Evolutionary conservation across 805 yeast species (phyloP), one percentile per base, ranked within the genome.

Genomic region (Candida corydali): DNA sequence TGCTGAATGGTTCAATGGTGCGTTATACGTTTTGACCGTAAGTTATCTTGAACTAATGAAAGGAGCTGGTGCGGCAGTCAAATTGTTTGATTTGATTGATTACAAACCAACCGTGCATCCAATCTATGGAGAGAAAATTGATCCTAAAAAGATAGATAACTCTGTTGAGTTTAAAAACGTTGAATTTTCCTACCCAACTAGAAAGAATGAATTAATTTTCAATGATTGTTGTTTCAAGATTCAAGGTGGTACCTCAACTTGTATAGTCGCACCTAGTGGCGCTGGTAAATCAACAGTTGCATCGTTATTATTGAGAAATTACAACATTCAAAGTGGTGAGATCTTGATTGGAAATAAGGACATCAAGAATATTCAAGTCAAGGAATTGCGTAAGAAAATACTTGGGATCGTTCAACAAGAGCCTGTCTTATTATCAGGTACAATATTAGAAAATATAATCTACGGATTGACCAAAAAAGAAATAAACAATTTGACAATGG

Each of bases 361-460:
- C 42, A 73, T 78, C 29, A 51, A 57, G 20, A 61, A 63, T 8
- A 60, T 71, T 42, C 78, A 77, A 46, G 66, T 76, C 15, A 58
- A 69, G 20, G 72, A 68, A 26, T 65, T 75, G 41, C 61, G 83
- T 39, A 54, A 71, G 26, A 57, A 66, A 22, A 44, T 65, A 4
- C 71, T 82, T 38, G 79, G 82, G 1, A 62, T 77, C 25, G 83
- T 77, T 9, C 81, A 76, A 51, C 83, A 77, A 52, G 83, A 77
- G 45, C 82, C 83, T 2, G 67, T 74, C 26, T 61, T 77, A 23
- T 66, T 76, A 37, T 65, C 76, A 3, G 83, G 82, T 3, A 65
- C 75, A 3, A 68, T 77, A 16, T 51, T 72, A 23, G 82, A 78
- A 44, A 77, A 77, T 45, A 71, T 77, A 27, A 61, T 70, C n/a